Percentiles rank a stretch among this genome's conserved stretches.
phyloP scores from a whole-genome alignment of 2,329 filamentous ascomycete genomes.

The Botrytis deweyae region DNA sequence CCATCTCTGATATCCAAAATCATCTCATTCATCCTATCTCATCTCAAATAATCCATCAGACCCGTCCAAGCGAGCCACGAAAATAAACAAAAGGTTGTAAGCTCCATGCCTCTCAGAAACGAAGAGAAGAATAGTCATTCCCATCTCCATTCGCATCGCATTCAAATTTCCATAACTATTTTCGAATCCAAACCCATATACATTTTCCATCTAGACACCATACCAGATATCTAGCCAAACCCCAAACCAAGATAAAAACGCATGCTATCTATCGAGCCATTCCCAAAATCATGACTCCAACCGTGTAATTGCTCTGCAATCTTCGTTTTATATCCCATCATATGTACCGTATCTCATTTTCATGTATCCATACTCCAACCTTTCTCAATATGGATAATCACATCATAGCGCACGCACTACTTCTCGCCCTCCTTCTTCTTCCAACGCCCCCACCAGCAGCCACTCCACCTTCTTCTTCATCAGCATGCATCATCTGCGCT shows the following conservation, averaged over 20 bases:
- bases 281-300: background rate
- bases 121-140: background rate
- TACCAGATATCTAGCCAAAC: background rate
- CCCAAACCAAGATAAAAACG: background rate
- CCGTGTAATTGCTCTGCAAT: background rate
- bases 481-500: constrained; percentile 74
- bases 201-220: constrained; percentile 1
- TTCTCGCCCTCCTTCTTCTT: constrained; percentile 62
- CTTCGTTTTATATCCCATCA: background rate
- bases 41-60: background rate
- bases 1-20: background rate
- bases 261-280: background rate
- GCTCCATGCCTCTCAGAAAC: background rate
- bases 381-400: constrained; percentile 43
- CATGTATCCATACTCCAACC: background rate
- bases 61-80: background rate
- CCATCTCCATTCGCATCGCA: background rate
- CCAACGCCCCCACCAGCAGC: constrained; percentile 42
- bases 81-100: background rate
- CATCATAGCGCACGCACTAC: constrained; percentile 64
- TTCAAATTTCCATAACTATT: background rate
- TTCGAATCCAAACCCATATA: background rate
- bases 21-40: background rate
- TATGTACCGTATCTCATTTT: constrained; percentile 8
- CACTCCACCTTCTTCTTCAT: constrained; percentile 71